phyloP scores from a whole-genome alignment of 169 alveolate genomes.

The Cryptosporidium felis region DNA sequence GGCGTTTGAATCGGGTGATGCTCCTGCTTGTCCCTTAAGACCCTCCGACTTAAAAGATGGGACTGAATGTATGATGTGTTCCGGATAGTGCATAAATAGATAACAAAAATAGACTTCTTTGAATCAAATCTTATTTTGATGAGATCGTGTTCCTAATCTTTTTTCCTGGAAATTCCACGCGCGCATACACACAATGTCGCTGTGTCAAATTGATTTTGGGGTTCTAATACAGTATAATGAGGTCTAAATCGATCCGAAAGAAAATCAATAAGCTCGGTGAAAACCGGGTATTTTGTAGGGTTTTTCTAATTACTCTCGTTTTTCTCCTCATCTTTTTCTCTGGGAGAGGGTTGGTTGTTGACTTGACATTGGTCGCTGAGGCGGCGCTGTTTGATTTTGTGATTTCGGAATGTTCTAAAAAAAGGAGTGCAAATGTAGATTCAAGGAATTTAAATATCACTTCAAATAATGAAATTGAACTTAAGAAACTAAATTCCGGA shows the following conservation, averaged over 20 bases:
- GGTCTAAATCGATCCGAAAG: neutral
- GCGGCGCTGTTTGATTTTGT: neutral
- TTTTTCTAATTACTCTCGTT: conserved; percentile 4
- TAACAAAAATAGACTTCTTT: no score
- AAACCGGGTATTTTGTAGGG: conserved; percentile 27
- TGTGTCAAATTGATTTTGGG: neutral
- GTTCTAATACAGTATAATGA: conserved; percentile 2
- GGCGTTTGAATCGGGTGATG: neutral
- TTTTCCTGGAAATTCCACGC: no score
- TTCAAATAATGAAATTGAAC: neutral
- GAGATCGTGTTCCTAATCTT: no score
- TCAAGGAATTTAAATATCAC: neutral
- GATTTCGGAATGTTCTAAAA: neutral
- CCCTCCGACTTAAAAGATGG: conserved; percentile 41
- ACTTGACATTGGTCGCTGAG: neutral
- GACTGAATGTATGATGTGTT: conserved; percentile 66
- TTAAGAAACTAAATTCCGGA: neutral
- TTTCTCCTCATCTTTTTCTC: conserved; percentile 13
- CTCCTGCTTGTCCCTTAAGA: conserved; percentile 41
- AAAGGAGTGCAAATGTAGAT: neutral
- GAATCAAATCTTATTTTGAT: no score
- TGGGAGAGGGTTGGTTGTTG: conserved; percentile 1
- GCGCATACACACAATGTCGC: neutral
- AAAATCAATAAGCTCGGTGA: conserved; percentile 14
- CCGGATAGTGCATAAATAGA: conserved; percentile 19